Conservation (phyloP, 441 rosid species). For the Syzygium malaccense region DNA sequence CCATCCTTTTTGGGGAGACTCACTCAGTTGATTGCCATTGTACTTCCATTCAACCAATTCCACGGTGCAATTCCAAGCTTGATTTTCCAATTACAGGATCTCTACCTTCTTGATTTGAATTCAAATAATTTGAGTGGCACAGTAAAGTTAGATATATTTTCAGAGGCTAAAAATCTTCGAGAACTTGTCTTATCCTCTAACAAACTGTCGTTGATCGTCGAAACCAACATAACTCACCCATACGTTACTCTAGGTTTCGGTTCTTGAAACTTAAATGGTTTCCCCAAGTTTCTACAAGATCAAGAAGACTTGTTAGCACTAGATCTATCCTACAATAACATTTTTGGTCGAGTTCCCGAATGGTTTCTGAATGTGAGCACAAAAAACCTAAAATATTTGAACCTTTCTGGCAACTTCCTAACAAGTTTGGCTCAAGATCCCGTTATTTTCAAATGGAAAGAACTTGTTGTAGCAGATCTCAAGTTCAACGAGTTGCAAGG, state of each 20-base stretch:
- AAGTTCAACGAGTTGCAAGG: neutral
- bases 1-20: no score
- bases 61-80: neutral
- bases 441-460: neutral
- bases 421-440: neutral
- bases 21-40: no score
- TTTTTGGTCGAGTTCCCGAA: neutral
- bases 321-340: neutral
- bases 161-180: neutral
- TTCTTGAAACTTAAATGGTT: neutral
- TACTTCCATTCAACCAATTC: no score
- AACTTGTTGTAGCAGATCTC: fast-evolving
- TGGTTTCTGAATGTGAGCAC: neutral
- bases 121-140: neutral
- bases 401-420: neutral
- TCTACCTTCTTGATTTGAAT: neutral
- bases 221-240: neutral
- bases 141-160: neutral
- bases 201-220: neutral
- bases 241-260: neutral
- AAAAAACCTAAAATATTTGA: neutral
- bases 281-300: neutral
- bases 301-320: neutral
- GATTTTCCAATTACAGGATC: neutral
- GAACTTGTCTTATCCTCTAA: fast-evolving